Conservation (phyloP, 2,329 filamentous ascomycete genomes). For the Penicillium glabrum region DNA sequence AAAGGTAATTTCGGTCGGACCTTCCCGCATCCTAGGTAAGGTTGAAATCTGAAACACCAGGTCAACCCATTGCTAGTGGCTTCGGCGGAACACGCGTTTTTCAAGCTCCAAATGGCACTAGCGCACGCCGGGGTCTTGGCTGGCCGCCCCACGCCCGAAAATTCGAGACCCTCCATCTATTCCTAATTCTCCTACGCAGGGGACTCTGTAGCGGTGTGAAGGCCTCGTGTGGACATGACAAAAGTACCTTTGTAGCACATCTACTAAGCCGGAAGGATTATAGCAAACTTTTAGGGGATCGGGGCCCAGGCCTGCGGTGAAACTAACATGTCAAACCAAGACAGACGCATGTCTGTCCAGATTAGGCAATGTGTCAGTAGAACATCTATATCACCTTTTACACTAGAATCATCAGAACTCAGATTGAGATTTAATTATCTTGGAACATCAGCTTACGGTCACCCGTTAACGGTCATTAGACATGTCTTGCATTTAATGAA, state of each 20-base stretch:
- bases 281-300: neutral
- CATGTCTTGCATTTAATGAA: neutral
- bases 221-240: neutral
- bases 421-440: neutral
- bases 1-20: neutral
- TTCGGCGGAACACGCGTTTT: slow-evolving; percentile 25
- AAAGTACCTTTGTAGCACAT: neutral
- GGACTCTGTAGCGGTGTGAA: slow-evolving; percentile 12
- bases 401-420: neutral
- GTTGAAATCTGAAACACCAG: slow-evolving; percentile 22
- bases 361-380: slow-evolving; percentile 1
- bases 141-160: slow-evolving; percentile 8
- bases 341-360: neutral
- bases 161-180: slow-evolving; percentile 8
- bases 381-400: neutral
- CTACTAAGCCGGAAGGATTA: neutral
- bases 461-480: neutral
- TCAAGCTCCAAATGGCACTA: slow-evolving; percentile 18
- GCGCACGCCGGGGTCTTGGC: slow-evolving; percentile 18
- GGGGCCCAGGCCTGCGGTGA: neutral
- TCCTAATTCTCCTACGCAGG: neutral
- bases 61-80: slow-evolving; percentile 11
- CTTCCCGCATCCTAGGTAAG: slow-evolving; percentile 5
- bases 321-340: neutral
- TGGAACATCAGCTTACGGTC: neutral